These are phyloP conservation scores for Tetragonia tetragonoides DNA, from an alignment of 148 eudicot genomes.

Conservation along the genomic window DNA sequence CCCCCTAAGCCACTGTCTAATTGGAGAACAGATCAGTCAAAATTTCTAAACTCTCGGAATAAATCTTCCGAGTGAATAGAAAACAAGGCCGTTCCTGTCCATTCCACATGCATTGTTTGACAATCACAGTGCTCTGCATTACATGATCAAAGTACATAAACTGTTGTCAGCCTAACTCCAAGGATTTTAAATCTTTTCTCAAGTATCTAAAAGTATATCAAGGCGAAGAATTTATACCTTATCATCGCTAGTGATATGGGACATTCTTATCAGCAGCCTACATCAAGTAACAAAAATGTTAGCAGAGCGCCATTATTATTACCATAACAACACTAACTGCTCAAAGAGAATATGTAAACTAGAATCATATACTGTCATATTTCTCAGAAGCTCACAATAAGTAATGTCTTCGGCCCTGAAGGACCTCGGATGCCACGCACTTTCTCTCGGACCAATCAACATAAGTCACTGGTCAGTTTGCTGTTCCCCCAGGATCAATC, in stretches of 20 bases:
- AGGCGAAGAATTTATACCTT: constrained; percentile 26
- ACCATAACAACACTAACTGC: neutral
- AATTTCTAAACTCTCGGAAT: constrained; percentile 35
- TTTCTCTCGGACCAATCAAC: constrained; percentile 53
- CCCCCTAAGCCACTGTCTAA: constrained; percentile 36
- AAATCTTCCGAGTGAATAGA: constrained; percentile 44
- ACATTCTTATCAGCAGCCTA: constrained; percentile 32
- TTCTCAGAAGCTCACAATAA: constrained; percentile 42
- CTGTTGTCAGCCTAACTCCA: neutral
- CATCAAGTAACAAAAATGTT: constrained; percentile 15
- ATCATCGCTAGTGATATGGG: constrained; percentile 36
- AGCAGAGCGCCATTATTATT: neutral
- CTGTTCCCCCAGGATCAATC: constrained; percentile 47
- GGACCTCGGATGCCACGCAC: constrained; percentile 53
- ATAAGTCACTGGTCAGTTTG: constrained; percentile 47
- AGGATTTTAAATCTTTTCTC: neutral
- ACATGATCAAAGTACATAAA: neutral
- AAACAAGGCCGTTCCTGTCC: constrained; percentile 47
- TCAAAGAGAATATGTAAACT: neutral
- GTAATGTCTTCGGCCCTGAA: constrained; percentile 34
- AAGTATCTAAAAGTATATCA: neutral
- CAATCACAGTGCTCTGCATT: constrained; percentile 29
- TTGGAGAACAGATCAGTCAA: constrained; percentile 40
- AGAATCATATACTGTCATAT: constrained; percentile 34
- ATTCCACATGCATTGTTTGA: constrained; percentile 43